These are phyloP conservation scores for Hirschfeldia incana DNA, from an alignment of 345 rosid genomes.

Conservation along the genomic window DNA sequence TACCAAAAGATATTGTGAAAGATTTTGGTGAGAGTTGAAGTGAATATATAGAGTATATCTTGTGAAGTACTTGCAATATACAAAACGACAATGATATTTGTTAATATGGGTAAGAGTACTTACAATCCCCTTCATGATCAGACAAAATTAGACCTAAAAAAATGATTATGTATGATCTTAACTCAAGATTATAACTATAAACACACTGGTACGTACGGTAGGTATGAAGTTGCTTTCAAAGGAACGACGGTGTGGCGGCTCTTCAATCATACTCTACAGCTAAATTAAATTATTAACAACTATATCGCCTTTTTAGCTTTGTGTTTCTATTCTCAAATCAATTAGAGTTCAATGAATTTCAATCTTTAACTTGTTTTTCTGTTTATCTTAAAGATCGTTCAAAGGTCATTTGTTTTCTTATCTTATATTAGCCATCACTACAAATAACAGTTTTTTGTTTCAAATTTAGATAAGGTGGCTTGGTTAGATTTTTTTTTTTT, in stretches of 20 bases:
- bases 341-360: neutral
- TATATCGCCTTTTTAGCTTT: neutral
- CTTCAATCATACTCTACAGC: slow-evolving; percentile 18
- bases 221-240: slow-evolving; percentile 24
- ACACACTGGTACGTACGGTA: slow-evolving; percentile 4
- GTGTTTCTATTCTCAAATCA: neutral
- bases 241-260: slow-evolving; percentile 23
- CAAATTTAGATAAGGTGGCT: neutral
- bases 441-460: neutral
- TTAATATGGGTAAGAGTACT: neutral
- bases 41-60: slow-evolving; percentile 23
- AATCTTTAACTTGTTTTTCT: neutral
- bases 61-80: neutral
- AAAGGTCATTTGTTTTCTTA: too few species aligned
- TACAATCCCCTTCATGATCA: neutral
- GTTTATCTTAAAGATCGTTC: neutral
- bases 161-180: neutral
- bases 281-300: neutral
- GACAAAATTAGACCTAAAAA: slow-evolving; percentile 6
- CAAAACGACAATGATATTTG: slow-evolving; percentile 9
- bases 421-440: neutral
- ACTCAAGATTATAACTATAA: neutral
- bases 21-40: slow-evolving; percentile 7
- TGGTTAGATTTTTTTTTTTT: neutral
- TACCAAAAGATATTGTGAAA: neutral